Evolutionary conservation across 345 rosid genomes (phyloP).

Genomic region (Raphanus raphanistrum): DNA sequence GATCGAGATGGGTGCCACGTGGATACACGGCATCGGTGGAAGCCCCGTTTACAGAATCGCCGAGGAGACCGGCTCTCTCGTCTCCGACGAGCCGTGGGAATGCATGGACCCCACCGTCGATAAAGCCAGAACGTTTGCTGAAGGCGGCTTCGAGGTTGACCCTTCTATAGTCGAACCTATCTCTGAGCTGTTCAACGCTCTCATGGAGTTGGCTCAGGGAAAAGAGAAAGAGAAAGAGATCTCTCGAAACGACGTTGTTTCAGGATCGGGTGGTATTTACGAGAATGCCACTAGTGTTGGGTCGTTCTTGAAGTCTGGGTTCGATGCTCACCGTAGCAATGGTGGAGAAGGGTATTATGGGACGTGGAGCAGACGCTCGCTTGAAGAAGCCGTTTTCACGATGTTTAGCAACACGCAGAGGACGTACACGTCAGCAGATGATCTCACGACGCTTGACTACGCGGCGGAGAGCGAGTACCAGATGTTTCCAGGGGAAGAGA

Average conservation of each 20-base stretch:
- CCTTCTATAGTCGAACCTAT: constrained; percentile 54
- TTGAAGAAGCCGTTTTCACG: constrained; percentile 72
- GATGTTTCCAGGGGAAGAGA: constrained; percentile 93
- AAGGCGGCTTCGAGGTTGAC: constrained; percentile 70
- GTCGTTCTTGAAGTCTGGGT: constrained; percentile 54
- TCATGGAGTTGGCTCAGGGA: constrained; percentile 85
- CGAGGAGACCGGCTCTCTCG: constrained; percentile 55
- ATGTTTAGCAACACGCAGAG: constrained; percentile 81
- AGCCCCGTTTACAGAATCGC: constrained; percentile 83
- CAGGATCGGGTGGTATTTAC: constrained; percentile 31
- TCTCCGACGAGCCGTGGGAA: constrained; percentile 90
- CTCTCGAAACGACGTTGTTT: constrained; percentile 16
- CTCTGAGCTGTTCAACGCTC: constrained; percentile 59
- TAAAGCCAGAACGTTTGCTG: constrained; percentile 54
- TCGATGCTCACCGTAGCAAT: constrained; percentile 60
- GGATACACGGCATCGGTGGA: constrained; percentile 98
- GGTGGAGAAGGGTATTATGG: constrained; percentile 35
- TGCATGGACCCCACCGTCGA: constrained; percentile 78
- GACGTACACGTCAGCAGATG: constrained; percentile 87
- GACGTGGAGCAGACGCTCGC: constrained; percentile 51
- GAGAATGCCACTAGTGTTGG: constrained; percentile 44
- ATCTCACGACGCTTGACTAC: constrained; percentile 68
- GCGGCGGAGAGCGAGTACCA: constrained; percentile 84
- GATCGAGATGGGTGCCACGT: constrained; percentile 99
- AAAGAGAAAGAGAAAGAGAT: constrained; percentile 24